These are phyloP conservation scores for Chrysosporium queenslandicum DNA, from an alignment of 2,329 filamentous ascomycete genomes.

Conservation along the genomic window DNA sequence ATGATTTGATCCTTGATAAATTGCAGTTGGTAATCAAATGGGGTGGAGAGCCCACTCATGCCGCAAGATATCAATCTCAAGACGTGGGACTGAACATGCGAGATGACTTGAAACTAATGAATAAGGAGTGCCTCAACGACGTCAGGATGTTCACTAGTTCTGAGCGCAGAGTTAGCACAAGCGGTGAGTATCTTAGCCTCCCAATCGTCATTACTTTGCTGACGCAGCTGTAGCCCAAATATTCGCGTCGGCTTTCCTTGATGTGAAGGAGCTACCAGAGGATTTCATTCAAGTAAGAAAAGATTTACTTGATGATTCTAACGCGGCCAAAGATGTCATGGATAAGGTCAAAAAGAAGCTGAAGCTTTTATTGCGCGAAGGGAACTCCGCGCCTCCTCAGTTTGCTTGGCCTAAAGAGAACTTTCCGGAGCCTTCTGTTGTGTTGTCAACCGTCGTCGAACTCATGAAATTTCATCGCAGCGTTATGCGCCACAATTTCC, in stretches of 20 bases:
- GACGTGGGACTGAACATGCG: conserved; percentile 93
- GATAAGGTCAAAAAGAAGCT: conserved; percentile 99
- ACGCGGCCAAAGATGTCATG: conserved; percentile 97
- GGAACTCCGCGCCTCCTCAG: conserved; percentile 84
- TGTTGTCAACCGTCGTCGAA: conserved; percentile 83
- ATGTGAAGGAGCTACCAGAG: conserved; percentile 71
- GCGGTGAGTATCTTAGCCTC: conserved; percentile 38
- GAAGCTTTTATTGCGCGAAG: conserved; percentile 80
- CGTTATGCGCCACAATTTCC: conserved; percentile 92
- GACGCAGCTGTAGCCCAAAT: conserved; percentile 59
- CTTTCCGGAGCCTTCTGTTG: conserved; percentile 86
- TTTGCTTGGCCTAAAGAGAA: conserved; percentile 95
- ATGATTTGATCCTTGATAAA: conserved; percentile 88
- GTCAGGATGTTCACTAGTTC: conserved; percentile 94
- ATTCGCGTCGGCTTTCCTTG: conserved; percentile 80
- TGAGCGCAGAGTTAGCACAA: conserved; percentile 85
- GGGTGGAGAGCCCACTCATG: conserved; percentile 96
- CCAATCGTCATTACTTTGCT: background rate
- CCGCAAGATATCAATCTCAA: conserved; percentile 88
- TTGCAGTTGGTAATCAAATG: conserved; percentile 97
- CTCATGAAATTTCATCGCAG: conserved; percentile 95
- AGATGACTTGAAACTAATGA: conserved; percentile 86
- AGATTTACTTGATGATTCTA: conserved; percentile 90
- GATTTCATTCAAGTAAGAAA: conserved; percentile 88
- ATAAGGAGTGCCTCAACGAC: conserved; percentile 81